Conservation (phyloP, 306 rosid genomes). For the Citrullus colocynthis region DNA sequence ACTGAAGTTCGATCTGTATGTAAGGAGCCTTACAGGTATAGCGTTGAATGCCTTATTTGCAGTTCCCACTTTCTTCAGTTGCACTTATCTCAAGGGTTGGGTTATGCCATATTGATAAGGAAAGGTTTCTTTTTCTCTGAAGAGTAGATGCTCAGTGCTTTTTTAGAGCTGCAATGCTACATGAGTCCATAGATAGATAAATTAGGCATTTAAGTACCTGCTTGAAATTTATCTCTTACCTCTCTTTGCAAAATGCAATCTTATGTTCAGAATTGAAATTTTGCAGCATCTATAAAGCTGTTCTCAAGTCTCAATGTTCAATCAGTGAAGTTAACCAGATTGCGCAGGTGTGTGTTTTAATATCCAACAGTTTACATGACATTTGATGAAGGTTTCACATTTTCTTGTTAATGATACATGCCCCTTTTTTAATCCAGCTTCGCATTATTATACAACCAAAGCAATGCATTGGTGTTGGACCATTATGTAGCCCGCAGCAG, state of each 20-base stretch:
- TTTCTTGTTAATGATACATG: constrained; percentile 16
- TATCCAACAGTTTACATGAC: constrained; percentile 12
- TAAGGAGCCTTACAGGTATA: constrained; percentile 95
- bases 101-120: not conserved
- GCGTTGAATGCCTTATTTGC: constrained; percentile 10
- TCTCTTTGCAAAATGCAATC: not conserved
- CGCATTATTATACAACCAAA: constrained; percentile 87
- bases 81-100: not conserved
- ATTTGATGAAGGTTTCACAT: constrained; percentile 10
- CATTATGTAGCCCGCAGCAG: constrained; percentile 81
- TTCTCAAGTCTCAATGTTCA: constrained; percentile 63
- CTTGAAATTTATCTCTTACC: not conserved
- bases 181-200: not conserved
- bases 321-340: constrained; percentile 84
- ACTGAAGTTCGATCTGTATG: constrained; percentile 71
- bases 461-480: constrained; percentile 65
- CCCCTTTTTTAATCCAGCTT: constrained; percentile 46
- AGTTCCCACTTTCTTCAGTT: constrained; percentile 18
- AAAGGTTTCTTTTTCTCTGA: constrained; percentile 1
- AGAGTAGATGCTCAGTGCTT: not conserved
- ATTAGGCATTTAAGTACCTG: not conserved
- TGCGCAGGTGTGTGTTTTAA: constrained; percentile 79
- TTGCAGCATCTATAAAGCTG: constrained; percentile 74
- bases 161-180: not conserved
- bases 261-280: not conserved